Percentiles rank a stretch among this genome's conserved stretches.
Conservation (phyloP, 1,284 basidiomycete genomes). For the Exobasidium rhododendri region DNA sequence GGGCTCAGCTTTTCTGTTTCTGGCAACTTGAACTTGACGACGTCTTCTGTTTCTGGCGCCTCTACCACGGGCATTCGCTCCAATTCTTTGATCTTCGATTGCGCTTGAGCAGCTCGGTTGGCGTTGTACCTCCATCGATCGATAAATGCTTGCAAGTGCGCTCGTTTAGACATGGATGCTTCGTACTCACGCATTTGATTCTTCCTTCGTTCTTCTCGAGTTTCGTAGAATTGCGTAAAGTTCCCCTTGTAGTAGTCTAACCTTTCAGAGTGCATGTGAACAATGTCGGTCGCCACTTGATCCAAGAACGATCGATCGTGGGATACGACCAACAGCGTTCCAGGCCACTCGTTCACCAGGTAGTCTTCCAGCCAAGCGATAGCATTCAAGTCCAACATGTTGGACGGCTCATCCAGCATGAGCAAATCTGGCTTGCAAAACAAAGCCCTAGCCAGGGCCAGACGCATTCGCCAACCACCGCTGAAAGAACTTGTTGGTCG, state of each 20-base stretch:
- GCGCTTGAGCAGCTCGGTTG: slow-evolving; percentile 66
- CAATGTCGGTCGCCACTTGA: slow-evolving; percentile 93
- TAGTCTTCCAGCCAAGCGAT: slow-evolving; percentile 62
- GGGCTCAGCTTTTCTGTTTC: slow-evolving; percentile 77
- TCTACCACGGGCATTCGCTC: slow-evolving; percentile 94
- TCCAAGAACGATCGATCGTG: slow-evolving; percentile 99
- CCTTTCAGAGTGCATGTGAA: slow-evolving; percentile 91
- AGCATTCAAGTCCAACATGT: slow-evolving; percentile 71
- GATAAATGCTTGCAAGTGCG: slow-evolving; percentile 94
- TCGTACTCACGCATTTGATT: slow-evolving; percentile 77
- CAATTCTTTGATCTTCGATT: slow-evolving; percentile 95
- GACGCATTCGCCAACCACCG: slow-evolving; percentile 99
- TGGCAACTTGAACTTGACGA: slow-evolving; percentile 64
- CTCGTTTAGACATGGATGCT: slow-evolving; percentile 87
- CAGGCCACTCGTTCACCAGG: slow-evolving; percentile 75
- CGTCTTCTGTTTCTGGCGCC: slow-evolving; percentile 78
- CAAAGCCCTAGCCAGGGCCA: slow-evolving; percentile 88
- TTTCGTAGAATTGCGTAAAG: slow-evolving; percentile 98
- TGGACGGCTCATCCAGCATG: slow-evolving; percentile 68
- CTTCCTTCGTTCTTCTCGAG: slow-evolving; percentile 87
- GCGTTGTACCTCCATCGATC: slow-evolving; percentile 54
- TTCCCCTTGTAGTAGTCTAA: slow-evolving; percentile 98
- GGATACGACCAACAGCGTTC: slow-evolving; percentile 91
- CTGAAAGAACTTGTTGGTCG: slow-evolving; percentile 67
- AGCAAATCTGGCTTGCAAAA: slow-evolving; percentile 72